These are phyloP conservation scores for Blastobotrys mokoenaii DNA, from an alignment of 805 yeast genomes.

Conservation along the genomic window DNA sequence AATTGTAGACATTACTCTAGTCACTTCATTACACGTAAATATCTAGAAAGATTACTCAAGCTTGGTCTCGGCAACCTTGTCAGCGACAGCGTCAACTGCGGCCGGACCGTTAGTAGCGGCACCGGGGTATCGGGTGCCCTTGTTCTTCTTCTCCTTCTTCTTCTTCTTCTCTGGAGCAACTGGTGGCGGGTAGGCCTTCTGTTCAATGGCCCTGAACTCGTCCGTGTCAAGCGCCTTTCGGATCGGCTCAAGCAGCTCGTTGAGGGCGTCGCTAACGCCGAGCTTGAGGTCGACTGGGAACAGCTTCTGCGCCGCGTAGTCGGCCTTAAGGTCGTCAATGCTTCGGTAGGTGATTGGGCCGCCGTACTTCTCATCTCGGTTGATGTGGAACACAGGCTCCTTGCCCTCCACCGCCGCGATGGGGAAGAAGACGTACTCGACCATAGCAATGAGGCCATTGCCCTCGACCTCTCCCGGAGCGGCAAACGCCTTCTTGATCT, in stretches of 20 bases:
- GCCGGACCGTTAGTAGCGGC: constrained; percentile 16
- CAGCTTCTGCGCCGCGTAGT: constrained; percentile 63
- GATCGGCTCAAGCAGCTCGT: constrained; percentile 74
- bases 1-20: too few species aligned
- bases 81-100: constrained; percentile 25
- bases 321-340: constrained; percentile 60
- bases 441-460: constrained; percentile 82
- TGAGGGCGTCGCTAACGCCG: constrained; percentile 84
- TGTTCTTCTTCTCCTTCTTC: constrained; percentile 59
- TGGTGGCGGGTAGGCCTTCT: constrained; percentile 78
- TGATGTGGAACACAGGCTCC: constrained; percentile 58
- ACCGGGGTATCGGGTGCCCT: constrained; percentile 78
- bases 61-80: constrained; percentile 34
- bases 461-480: constrained; percentile 90
- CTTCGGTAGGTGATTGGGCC: constrained; percentile 74
- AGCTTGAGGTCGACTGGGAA: constrained; percentile 90
- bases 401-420: constrained; percentile 52
- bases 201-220: constrained; percentile 64
- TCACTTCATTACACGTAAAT: constrained; percentile 2
- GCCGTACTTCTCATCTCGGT: constrained; percentile 95
- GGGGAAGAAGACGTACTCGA: constrained; percentile 79
- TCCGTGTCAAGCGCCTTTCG: constrained; percentile 55
- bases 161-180: constrained; percentile 55
- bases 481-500: constrained; percentile 86
- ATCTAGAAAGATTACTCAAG: constrained; percentile 19